A percentile compares a stretch with the other conserved stretches of the same genome.
Evolutionary conservation across 176 grass and related monocot genomes (phyloP).

Genomic region (Aegilops umbellulata): DNA sequence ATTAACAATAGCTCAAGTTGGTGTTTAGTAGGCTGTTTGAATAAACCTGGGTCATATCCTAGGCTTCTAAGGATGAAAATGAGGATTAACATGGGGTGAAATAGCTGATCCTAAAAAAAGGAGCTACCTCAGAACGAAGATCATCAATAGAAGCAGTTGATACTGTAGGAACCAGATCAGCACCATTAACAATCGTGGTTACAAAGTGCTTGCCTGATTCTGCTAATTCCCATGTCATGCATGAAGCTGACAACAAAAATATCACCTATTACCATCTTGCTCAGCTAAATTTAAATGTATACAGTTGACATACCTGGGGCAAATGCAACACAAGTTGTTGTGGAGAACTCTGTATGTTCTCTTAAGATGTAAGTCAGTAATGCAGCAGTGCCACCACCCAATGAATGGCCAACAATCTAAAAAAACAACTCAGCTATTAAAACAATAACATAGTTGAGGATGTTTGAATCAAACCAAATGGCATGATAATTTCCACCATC

Average conservation of each 20-base stretch:
- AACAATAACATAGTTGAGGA: conserved; percentile 1
- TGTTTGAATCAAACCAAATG: neutral
- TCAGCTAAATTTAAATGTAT: conserved; percentile 14
- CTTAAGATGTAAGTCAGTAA: conserved; percentile 94
- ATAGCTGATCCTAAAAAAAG: conserved; percentile 22
- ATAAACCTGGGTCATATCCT: neutral
- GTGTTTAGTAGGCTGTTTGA: neutral
- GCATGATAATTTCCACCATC: neutral
- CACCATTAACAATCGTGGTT: conserved; percentile 77
- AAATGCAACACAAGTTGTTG: conserved; percentile 88
- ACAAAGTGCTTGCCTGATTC: conserved; percentile 99
- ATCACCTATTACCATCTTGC: conserved; percentile 31
- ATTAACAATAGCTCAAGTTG: neutral
- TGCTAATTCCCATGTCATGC: conserved; percentile 98
- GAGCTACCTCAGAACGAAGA: conserved; percentile 85
- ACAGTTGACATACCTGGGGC: conserved; percentile 63
- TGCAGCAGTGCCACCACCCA: conserved; percentile 97
- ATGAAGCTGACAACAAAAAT: conserved; percentile 66
- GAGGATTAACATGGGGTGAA: neutral
- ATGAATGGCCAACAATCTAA: conserved; percentile 97
- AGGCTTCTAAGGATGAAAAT: neutral
- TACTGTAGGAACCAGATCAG: conserved; percentile 95
- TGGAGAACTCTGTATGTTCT: conserved; percentile 75
- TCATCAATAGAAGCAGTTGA: conserved; percentile 96
- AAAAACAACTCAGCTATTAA: conserved; percentile 12